A percentile compares a stretch with the other conserved stretches of the same genome.
These are phyloP conservation scores for Monosporascus sp. DNA, from an alignment of 2,329 filamentous ascomycete species.

Conservation along the genomic window DNA sequence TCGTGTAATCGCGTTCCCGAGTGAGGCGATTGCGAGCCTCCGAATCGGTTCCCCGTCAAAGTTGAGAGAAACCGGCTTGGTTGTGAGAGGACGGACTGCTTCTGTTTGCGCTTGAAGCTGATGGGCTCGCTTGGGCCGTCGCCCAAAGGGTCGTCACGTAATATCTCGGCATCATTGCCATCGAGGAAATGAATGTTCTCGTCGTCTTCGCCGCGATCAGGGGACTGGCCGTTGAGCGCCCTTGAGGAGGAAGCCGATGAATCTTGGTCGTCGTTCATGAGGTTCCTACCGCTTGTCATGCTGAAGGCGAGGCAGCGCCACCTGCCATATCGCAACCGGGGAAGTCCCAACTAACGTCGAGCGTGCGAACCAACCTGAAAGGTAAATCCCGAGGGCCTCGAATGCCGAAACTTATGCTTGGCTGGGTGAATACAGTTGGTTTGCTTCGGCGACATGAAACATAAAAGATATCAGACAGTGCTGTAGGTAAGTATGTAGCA, in stretches of 20 bases:
- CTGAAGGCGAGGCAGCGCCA: slow-evolving; percentile 16
- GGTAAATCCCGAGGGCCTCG: not conserved
- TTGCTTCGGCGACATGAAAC: too few species aligned
- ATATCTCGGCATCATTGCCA: slow-evolving; percentile 27
- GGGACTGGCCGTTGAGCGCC: slow-evolving; percentile 13
- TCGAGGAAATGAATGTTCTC: slow-evolving; percentile 22
- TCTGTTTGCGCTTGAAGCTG: slow-evolving; percentile 69
- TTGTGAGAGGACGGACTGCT: slow-evolving; percentile 39
- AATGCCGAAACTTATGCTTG: too few species aligned
- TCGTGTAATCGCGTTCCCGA: slow-evolving; percentile 17
- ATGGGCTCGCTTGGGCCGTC: slow-evolving; percentile 45
- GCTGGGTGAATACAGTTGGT: too few species aligned
- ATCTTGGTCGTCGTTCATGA: slow-evolving; percentile 18
- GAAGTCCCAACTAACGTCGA: not conserved
- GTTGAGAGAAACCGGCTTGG: slow-evolving; percentile 44
- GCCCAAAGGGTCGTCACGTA: slow-evolving; percentile 52
- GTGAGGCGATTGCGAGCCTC: slow-evolving; percentile 13
- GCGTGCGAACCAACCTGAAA: not conserved
- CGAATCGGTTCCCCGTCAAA: slow-evolving; percentile 33
- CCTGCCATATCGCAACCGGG: slow-evolving; percentile 20
- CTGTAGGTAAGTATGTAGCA: too few species aligned
- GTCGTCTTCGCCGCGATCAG: slow-evolving; percentile 29
- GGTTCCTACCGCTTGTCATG: slow-evolving; percentile 25
- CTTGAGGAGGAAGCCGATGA: slow-evolving; percentile 20
- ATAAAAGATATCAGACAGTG: too few species aligned